phyloP scores from a whole-genome alignment of 2,329 filamentous ascomycete genomes.

The Fusarium caatingaense region DNA sequence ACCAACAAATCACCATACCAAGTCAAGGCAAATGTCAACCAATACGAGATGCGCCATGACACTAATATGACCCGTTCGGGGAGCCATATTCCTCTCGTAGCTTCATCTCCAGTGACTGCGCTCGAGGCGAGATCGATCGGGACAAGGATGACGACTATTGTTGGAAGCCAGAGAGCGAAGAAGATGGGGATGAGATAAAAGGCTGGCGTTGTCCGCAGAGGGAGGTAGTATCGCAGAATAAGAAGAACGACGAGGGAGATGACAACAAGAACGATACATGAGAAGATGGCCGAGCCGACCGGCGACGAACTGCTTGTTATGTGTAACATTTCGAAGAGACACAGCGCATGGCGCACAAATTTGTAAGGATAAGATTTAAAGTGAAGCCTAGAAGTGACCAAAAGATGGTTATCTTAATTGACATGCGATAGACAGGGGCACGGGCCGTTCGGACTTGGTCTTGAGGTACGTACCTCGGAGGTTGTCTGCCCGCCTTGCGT shows the following conservation, averaged over 20 bases:
- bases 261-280: slow-evolving; percentile 75
- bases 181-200: slow-evolving; percentile 94
- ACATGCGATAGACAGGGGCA: slow-evolving; percentile 42
- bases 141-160: slow-evolving; percentile 89
- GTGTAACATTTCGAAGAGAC: slow-evolving; percentile 61
- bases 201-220: slow-evolving; percentile 87
- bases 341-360: slow-evolving; percentile 46
- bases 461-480: slow-evolving; percentile 19
- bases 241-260: slow-evolving; percentile 84
- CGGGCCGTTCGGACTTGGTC: slow-evolving; percentile 35
- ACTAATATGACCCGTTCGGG: slow-evolving; percentile 82
- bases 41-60: slow-evolving; percentile 95
- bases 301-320: slow-evolving; percentile 67
- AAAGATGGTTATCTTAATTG: slow-evolving; percentile 21
- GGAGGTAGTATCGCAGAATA: slow-evolving; percentile 89
- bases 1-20: slow-evolving; percentile 68
- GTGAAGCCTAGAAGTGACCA: slow-evolving; percentile 22
- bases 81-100: slow-evolving; percentile 86
- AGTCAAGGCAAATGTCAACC: slow-evolving; percentile 94
- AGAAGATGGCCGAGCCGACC: slow-evolving; percentile 83
- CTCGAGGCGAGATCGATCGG: slow-evolving; percentile 95
- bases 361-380: slow-evolving; percentile 39
- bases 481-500: slow-evolving; percentile 31
- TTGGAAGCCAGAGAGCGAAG: slow-evolving; percentile 92
- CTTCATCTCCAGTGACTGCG: slow-evolving; percentile 76